Evolutionary conservation across 768 basidiomycete species (phyloP).

Genomic region (Boletus rubescentipes): DNA sequence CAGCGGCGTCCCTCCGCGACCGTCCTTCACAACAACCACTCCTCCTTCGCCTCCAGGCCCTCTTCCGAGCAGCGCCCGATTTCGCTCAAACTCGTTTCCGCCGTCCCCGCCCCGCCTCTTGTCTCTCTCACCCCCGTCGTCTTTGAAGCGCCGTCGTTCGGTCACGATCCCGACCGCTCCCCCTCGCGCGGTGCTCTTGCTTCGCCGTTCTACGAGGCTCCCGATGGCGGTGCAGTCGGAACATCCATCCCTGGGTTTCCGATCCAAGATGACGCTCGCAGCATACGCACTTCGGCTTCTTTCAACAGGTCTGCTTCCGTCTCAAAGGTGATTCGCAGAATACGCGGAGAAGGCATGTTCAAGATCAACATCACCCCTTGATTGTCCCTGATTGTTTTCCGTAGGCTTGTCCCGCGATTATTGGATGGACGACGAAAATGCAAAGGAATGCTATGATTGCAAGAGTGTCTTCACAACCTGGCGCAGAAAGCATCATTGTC

Average conservation of each 20-base stretch:
- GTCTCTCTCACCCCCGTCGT: constrained; percentile 85
- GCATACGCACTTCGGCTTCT: constrained; percentile 73
- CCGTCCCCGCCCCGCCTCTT: constrained; percentile 73
- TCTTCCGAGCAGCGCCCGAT: constrained; percentile 54
- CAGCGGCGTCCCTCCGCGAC: constrained; percentile 60
- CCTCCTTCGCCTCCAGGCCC: constrained; percentile 48
- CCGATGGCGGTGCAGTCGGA: constrained; percentile 58
- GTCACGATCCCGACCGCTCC: constrained; percentile 60
- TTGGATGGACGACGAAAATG: constrained; percentile 98
- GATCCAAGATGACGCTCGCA: constrained; percentile 87
- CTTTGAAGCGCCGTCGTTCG: constrained; percentile 73
- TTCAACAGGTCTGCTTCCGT: constrained; percentile 78
- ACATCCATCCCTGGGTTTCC: constrained; percentile 90
- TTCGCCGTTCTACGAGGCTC: constrained; percentile 53
- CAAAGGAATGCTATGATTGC: constrained; percentile 95
- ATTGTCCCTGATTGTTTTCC: constrained; percentile 6
- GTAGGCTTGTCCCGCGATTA: constrained; percentile 88
- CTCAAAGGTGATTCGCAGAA: constrained; percentile 85
- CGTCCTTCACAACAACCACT: constrained; percentile 42
- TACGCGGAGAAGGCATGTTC: constrained; percentile 80
- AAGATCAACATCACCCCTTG: constrained; percentile 1
- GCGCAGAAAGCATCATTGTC: constrained; percentile 95
- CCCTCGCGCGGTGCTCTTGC: constrained; percentile 51
- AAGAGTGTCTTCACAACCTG: constrained; percentile 92
- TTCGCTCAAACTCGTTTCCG: constrained; percentile 50